Evolutionary conservation across 2,329 filamentous ascomycete species (phyloP).

Genomic region (Venturia asperata): DNA sequence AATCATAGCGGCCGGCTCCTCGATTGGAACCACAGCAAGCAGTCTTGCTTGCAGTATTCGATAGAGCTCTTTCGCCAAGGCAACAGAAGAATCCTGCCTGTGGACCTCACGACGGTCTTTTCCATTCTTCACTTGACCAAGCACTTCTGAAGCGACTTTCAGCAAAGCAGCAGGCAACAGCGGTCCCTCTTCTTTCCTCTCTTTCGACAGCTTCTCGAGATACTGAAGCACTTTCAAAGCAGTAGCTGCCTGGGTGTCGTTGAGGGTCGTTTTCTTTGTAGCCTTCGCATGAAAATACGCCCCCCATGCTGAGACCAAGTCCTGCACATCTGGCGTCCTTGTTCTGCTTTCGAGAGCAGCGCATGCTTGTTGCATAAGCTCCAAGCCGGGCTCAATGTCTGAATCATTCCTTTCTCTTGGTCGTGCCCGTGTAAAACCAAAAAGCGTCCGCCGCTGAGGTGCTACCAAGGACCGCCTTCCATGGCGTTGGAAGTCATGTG

Average conservation of each 20-base stretch:
- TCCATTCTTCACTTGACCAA: background rate
- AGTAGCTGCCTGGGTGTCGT: conserved; percentile 60
- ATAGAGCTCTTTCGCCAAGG: conserved; percentile 9
- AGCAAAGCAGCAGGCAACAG: background rate
- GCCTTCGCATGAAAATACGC: conserved; percentile 52
- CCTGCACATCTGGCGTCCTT: conserved; percentile 3
- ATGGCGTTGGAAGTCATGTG: conserved; percentile 28
- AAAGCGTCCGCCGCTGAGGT: conserved; percentile 50
- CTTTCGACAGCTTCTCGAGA: conserved; percentile 31
- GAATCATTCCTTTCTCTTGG: conserved; percentile 44
- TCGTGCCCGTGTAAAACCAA: conserved; percentile 53
- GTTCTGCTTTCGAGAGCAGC: background rate
- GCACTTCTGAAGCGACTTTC: background rate
- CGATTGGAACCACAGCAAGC: background rate
- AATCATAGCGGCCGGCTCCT: too few species aligned
- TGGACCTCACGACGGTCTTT: background rate
- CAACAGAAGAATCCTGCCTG: conserved; percentile 1
- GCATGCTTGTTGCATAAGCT: conserved; percentile 12
- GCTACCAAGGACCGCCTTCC: conserved; percentile 26
- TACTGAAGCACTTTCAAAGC: conserved; percentile 55
- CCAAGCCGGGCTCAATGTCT: conserved; percentile 56
- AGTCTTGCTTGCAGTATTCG: background rate
- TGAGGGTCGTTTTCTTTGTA: conserved; percentile 45
- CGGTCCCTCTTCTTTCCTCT: background rate
- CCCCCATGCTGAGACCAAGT: conserved; percentile 11